Evolutionary conservation across 78 protist species (phyloP).

Genomic region (Dictyostelium firmibasis): DNA sequence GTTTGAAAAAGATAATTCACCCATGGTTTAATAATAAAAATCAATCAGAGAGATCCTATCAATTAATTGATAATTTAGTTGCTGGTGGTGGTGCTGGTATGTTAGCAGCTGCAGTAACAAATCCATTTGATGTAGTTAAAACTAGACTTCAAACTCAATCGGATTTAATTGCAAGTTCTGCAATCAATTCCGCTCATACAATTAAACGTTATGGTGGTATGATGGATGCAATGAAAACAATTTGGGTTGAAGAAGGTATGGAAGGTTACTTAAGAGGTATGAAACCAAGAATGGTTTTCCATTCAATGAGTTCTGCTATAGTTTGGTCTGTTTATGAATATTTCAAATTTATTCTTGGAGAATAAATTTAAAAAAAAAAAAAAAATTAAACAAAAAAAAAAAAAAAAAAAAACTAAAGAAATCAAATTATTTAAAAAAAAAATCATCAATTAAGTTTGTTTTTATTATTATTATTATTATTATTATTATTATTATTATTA

Average conservation of each 20-base stretch:
- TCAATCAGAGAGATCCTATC: constrained; percentile 1
- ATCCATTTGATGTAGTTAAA: constrained; percentile 87
- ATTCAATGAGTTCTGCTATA: constrained; percentile 79
- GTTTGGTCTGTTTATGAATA: constrained; percentile 80
- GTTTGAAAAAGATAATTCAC: constrained; percentile 52
- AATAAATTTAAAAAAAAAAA: background rate
- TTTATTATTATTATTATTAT: too few relatives aligned
- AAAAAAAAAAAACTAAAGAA: background rate
- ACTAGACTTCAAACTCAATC: constrained; percentile 85
- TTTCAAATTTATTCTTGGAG: constrained; percentile 33
- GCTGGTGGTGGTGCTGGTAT: constrained; percentile 87
- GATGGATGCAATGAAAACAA: constrained; percentile 53
- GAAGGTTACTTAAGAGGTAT: constrained; percentile 70
- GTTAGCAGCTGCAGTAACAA: constrained; percentile 81
- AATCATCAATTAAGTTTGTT: too few relatives aligned
- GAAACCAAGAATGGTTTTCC: constrained; percentile 77
- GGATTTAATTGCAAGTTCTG: constrained; percentile 8
- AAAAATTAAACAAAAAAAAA: background rate
- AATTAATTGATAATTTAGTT: constrained; percentile 27
- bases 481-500: too few relatives aligned
- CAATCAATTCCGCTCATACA: background rate
- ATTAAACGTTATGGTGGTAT: constrained; percentile 65
- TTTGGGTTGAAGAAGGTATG: constrained; percentile 76
- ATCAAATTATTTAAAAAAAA: too few relatives aligned
- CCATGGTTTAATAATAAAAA: constrained; percentile 9